These are phyloP conservation scores for Penicillium sp. DNA, from an alignment of 2,329 filamentous ascomycete genomes.

Conservation along the genomic window DNA sequence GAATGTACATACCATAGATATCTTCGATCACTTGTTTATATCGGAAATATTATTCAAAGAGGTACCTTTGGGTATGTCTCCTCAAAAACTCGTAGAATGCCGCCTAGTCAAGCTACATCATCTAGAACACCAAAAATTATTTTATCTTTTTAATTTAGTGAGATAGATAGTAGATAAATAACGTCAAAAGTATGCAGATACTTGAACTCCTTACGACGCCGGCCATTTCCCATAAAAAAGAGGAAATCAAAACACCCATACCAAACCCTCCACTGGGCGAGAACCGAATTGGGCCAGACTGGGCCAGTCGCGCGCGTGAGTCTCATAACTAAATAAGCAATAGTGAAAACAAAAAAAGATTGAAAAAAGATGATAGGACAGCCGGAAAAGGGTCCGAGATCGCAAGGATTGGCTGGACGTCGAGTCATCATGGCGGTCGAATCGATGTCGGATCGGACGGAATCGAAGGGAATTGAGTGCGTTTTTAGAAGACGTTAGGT, in stretches of 20 bases:
- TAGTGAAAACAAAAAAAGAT: slow-evolving; percentile 11
- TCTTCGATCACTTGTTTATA: neutral
- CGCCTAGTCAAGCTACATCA: neutral
- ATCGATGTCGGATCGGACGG: neutral
- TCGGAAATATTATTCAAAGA: no score
- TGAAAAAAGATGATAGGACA: neutral
- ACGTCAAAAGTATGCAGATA: slow-evolving; percentile 1
- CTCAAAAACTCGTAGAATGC: no score
- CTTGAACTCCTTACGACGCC: slow-evolving; percentile 7
- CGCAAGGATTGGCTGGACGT: slow-evolving; percentile 1
- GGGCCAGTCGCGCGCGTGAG: slow-evolving; percentile 21
- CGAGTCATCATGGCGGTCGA: slow-evolving; percentile 1
- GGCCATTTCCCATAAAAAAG: neutral
- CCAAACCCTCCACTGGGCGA: slow-evolving; percentile 13
- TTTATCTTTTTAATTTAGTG: neutral
- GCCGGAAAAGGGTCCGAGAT: slow-evolving; percentile 1
- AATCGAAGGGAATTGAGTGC: neutral
- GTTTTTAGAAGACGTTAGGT: slow-evolving; percentile 20
- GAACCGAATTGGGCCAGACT: slow-evolving; percentile 18
- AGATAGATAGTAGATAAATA: slow-evolving; percentile 5
- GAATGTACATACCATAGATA: neutral
- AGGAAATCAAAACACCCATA: slow-evolving; percentile 11
- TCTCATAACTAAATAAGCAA: slow-evolving; percentile 18
- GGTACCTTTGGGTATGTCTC: no score
- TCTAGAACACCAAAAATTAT: neutral